Conservation (phyloP, 2,329 filamentous ascomycete genomes). For the Microascus cirrosus region DNA sequence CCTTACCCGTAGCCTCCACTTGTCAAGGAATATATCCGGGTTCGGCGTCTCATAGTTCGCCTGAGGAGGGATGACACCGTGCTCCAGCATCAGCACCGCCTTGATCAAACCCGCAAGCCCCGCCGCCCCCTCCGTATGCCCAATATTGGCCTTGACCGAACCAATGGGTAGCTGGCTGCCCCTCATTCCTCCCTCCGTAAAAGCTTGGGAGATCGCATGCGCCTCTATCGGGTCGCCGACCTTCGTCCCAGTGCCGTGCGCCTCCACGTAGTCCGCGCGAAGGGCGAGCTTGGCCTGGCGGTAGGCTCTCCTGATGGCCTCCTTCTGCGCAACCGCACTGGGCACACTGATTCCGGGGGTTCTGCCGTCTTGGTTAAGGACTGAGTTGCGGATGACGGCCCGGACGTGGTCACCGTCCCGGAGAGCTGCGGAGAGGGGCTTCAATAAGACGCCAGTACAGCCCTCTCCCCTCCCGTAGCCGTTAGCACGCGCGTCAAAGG, state of each 20-base stretch:
- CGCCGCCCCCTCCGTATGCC: slow-evolving; percentile 13
- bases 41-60: slow-evolving; percentile 11
- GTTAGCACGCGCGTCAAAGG: slow-evolving; percentile 19
- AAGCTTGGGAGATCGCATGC: slow-evolving; percentile 8
- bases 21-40: slow-evolving; percentile 12
- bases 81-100: slow-evolving; percentile 13
- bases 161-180: slow-evolving; percentile 8
- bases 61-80: slow-evolving; percentile 13
- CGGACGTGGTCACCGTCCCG: slow-evolving; percentile 25
- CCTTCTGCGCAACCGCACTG: slow-evolving; percentile 16
- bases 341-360: slow-evolving; percentile 28
- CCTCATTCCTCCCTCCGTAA: slow-evolving; percentile 1
- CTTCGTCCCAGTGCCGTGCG: slow-evolving; percentile 17
- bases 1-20: background rate
- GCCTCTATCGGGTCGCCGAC: slow-evolving; percentile 17
- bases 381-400: slow-evolving; percentile 21
- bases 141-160: slow-evolving; percentile 14
- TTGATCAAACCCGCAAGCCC: slow-evolving; percentile 16
- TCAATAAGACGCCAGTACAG: slow-evolving; percentile 23
- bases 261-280: slow-evolving; percentile 13
- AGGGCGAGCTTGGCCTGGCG: slow-evolving; percentile 6
- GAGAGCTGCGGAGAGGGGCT: slow-evolving; percentile 28
- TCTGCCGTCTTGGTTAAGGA: slow-evolving; percentile 24
- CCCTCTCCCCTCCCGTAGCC: slow-evolving; percentile 35
- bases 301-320: slow-evolving; percentile 19